phyloP scores from a whole-genome alignment of 2,329 filamentous ascomycete genomes.

The Metarhizium brunneum region DNA sequence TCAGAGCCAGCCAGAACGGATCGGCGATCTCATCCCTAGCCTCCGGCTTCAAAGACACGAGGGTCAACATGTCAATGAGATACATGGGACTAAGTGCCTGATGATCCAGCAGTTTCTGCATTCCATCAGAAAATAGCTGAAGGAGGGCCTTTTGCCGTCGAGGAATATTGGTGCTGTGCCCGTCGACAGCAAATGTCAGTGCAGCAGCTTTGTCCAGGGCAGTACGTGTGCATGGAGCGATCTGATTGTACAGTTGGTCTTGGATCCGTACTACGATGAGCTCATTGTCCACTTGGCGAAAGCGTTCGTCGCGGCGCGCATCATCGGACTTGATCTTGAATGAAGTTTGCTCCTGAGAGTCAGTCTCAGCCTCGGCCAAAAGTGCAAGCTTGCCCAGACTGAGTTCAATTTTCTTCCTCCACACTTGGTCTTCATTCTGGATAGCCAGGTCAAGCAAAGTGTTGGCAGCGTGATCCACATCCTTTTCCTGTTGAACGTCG shows the following conservation, averaged over 20 bases:
- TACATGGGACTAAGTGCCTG: conserved; percentile 57
- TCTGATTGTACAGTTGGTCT: conserved; percentile 61
- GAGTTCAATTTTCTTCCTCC: conserved; percentile 89
- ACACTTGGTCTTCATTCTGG: conserved; percentile 66
- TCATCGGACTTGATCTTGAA: conserved; percentile 29
- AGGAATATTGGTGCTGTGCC: conserved; percentile 47
- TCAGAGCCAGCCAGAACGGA: conserved; percentile 69
- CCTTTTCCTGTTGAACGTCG: conserved; percentile 67
- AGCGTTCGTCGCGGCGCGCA: conserved; percentile 29
- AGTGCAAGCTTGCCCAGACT: conserved; percentile 78
- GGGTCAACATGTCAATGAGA: conserved; percentile 68
- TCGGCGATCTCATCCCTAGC: conserved; percentile 44
- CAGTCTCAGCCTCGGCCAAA: conserved; percentile 49
- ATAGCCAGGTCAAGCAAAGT: conserved; percentile 63
- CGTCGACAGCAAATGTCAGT: conserved; percentile 64
- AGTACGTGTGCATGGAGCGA: conserved; percentile 56
- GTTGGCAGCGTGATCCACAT: conserved; percentile 64
- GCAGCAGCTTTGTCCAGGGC: conserved; percentile 76
- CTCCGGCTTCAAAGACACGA: conserved; percentile 47
- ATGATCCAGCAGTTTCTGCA: conserved; percentile 62
- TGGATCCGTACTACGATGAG: conserved; percentile 70
- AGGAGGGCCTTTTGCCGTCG: conserved; percentile 57
- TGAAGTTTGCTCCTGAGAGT: conserved; percentile 14
- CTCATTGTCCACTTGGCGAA: conserved; percentile 50
- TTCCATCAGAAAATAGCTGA: conserved; percentile 59